phyloP scores from a whole-genome alignment of 768 basidiomycete species.

The Pholiota molesta region DNA sequence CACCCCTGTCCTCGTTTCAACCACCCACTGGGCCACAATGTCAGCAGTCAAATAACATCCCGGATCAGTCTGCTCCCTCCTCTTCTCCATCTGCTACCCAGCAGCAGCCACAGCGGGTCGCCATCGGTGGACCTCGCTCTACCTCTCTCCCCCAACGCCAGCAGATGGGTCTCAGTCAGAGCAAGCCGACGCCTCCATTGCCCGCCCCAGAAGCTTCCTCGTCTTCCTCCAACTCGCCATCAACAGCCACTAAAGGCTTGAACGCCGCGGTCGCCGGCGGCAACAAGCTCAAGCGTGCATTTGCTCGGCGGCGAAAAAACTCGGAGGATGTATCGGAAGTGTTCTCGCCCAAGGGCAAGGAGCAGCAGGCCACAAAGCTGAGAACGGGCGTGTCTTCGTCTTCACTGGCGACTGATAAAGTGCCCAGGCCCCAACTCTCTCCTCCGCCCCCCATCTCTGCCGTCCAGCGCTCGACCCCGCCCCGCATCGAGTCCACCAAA shows the following conservation, averaged over 20 bases:
- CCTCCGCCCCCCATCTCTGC: slow-evolving; percentile 7
- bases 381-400: slow-evolving; percentile 8
- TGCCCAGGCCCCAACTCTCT: background rate
- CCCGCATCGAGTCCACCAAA: slow-evolving; percentile 4
- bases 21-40: background rate
- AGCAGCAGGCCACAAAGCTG: slow-evolving; percentile 3
- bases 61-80: background rate
- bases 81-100: slow-evolving; percentile 13
- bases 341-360: slow-evolving; percentile 21
- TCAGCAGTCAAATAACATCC: slow-evolving; percentile 1
- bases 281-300: slow-evolving; percentile 59
- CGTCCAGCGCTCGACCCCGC: slow-evolving; percentile 5
- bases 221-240: slow-evolving; percentile 25
- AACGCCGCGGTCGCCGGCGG: slow-evolving; percentile 46
- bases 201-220: slow-evolving; percentile 17
- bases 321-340: slow-evolving; percentile 46
- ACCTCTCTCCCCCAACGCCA: slow-evolving; percentile 26
- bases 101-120: slow-evolving; percentile 15
- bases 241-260: slow-evolving; percentile 33
- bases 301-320: slow-evolving; percentile 59
- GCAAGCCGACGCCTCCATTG: slow-evolving; percentile 24
- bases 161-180: slow-evolving; percentile 31
- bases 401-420: slow-evolving; percentile 7
- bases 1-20: slow-evolving; percentile 8
- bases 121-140: slow-evolving; percentile 23